Conservation (phyloP, 192 early-diverging fungal species). For the Podila minutissima region DNA sequence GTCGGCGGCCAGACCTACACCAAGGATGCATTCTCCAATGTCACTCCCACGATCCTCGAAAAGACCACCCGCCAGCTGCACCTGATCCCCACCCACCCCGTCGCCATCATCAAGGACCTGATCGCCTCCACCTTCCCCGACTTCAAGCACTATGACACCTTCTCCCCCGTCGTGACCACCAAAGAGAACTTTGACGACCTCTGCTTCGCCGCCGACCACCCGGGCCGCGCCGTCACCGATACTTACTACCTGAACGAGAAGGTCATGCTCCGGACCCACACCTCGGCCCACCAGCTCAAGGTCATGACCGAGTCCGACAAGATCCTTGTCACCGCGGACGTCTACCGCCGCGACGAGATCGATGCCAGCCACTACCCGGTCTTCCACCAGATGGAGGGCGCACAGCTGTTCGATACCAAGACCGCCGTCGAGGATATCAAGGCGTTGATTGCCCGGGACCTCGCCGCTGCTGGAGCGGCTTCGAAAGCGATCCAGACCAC, state of each 20-base stretch:
- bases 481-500: slow-evolving; percentile 44
- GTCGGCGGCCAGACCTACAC: slow-evolving; percentile 54
- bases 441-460: slow-evolving; percentile 31
- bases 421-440: slow-evolving; percentile 45
- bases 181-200: slow-evolving; percentile 94
- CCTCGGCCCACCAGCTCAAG: slow-evolving; percentile 94
- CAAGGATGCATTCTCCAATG: slow-evolving; percentile 80
- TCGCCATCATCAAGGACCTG: slow-evolving; percentile 83
- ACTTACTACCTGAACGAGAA: slow-evolving; percentile 92
- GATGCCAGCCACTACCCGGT: slow-evolving; percentile 96
- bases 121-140: slow-evolving; percentile 82
- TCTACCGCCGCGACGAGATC: slow-evolving; percentile 97
- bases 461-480: slow-evolving; percentile 6
- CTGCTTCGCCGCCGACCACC: slow-evolving; percentile 83
- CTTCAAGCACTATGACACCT: slow-evolving; percentile 67
- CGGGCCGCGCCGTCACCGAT: slow-evolving; percentile 82
- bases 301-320: slow-evolving; percentile 73
- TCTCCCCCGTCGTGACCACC: slow-evolving; percentile 87
- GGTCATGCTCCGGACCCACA: slow-evolving; percentile 89
- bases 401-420: slow-evolving; percentile 71
- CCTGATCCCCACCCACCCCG: slow-evolving; percentile 81
- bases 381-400: slow-evolving; percentile 99
- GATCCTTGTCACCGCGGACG: slow-evolving; percentile 95
- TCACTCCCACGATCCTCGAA: slow-evolving; percentile 75
- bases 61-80: slow-evolving; percentile 83